phyloP scores from a whole-genome alignment of 495 filamentous ascomycete species.

The Choiromyces venosus region DNA sequence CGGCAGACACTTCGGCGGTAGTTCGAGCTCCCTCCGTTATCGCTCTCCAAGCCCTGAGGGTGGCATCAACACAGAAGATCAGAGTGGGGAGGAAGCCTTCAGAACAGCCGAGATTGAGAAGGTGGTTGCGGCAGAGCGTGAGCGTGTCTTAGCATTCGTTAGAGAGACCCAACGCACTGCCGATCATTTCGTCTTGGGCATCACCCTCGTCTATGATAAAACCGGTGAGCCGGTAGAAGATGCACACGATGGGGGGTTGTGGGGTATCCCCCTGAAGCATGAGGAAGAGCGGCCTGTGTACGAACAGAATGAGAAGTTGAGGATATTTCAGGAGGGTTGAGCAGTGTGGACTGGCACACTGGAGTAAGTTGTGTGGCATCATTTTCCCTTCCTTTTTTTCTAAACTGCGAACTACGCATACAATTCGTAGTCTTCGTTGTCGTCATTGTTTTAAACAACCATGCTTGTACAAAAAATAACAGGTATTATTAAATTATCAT shows the following conservation, averaged over 20 bases:
- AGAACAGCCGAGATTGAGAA: slow-evolving; percentile 6
- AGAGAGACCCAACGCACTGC: slow-evolving; percentile 23
- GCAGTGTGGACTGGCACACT: slow-evolving; percentile 11
- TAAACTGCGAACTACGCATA: not conserved
- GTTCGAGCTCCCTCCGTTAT: slow-evolving; percentile 2
- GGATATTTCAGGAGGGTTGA: slow-evolving; percentile 5
- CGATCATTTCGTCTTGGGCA: slow-evolving; percentile 21
- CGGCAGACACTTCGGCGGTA: not conserved
- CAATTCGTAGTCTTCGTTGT: not conserved
- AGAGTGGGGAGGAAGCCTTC: not conserved
- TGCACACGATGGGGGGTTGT: slow-evolving; percentile 27
- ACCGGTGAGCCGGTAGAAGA: slow-evolving; percentile 19
- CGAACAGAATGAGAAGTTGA: slow-evolving; percentile 2
- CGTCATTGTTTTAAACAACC: slow-evolving; percentile 3
- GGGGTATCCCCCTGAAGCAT: slow-evolving; percentile 23
- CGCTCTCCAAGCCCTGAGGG: slow-evolving; percentile 10
- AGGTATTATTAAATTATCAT: too few relatives aligned
- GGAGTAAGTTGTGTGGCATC: not conserved
- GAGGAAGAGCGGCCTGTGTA: slow-evolving; percentile 13
- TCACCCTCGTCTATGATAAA: slow-evolving; percentile 24
- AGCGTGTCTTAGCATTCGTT: slow-evolving; percentile 19
- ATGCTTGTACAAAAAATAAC: not conserved
- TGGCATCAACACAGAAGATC: not conserved
- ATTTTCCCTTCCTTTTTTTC: not conserved
- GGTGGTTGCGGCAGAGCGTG: slow-evolving; percentile 10